phyloP scores from a whole-genome alignment of 352 stramenopile species.

The Pythium diclinum region DNA sequence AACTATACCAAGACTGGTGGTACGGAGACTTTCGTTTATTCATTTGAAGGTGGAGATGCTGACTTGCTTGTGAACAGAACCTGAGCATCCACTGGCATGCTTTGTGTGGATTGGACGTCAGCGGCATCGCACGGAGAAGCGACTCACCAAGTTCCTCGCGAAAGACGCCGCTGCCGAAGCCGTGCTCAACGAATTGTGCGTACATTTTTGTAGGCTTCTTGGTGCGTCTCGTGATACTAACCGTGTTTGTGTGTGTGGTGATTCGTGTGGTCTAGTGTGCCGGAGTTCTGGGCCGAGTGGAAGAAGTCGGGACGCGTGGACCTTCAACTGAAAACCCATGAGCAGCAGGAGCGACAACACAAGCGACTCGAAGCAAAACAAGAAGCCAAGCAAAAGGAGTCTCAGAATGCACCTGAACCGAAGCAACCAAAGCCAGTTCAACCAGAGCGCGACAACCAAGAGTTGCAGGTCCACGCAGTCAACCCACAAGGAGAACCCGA shows the following conservation, averaged over 20 bases:
- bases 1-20: constrained; percentile 26
- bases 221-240: not conserved
- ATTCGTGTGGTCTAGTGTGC: not conserved
- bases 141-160: constrained; percentile 24
- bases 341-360: not conserved
- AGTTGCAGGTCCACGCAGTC: not conserved
- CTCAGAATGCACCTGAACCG: not conserved
- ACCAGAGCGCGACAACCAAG: not conserved
- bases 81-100: constrained; percentile 21
- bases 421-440: not conserved
- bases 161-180: constrained; percentile 30
- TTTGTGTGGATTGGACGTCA: constrained; percentile 24
- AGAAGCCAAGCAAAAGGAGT: not conserved
- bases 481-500: not conserved
- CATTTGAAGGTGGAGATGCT: not conserved
- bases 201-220: not conserved
- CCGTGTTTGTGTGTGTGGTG: not conserved
- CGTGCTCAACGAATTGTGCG: constrained; percentile 28
- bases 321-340: not conserved
- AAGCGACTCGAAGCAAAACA: not conserved
- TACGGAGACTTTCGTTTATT: not conserved
- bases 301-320: not conserved
- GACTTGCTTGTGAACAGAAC: constrained; percentile 5
- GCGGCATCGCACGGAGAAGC: constrained; percentile 9
- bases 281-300: not conserved